Base-by-base conservation (phyloP, 352 stramenopile species). In the Globisporangium nunn region DNA sequence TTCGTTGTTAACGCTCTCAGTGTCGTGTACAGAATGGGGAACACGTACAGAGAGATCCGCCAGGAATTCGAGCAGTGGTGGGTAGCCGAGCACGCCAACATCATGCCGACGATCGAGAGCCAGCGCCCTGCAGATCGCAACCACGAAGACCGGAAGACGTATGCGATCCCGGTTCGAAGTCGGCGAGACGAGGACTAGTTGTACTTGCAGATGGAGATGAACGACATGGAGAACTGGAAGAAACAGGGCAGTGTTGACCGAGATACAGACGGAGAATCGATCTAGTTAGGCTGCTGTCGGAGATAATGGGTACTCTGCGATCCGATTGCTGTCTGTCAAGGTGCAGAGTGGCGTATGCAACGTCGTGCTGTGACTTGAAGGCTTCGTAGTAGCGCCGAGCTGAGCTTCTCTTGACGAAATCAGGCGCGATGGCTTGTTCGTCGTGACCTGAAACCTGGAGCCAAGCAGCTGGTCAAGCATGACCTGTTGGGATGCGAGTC, bases 101-200 rank as follows among this genome's bases (percentile, higher is more conserved):
- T 88, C 59, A 88, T 88, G 75, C 31, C 68, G 12, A 73, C 72
- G 3, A 81, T 82, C 57, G 72, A 85, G 50, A 78, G 82, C 30
- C 72, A 81, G 50, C 75, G 66, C 31, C 62, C 64, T 7, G 40
- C 52, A 0, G 64, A 68, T 10, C 67, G 58, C 41, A 81, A 76
- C 59, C 58, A 75, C 52, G 55, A 48, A 2, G 61, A 65, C 17
- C 66, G 74, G 41, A 66, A 71, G 39, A 59, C 60, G 35, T 85
- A 81, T 46, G 72, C 72, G 7, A 72, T 85, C 6, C 64, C 66
- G 10, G 54, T 81, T 35, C 58, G 72, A 29, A 72, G 69, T 37
- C 67, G 71, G 0, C 60, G 53, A 8, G 70, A 62, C 1, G 64
- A 70, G 39, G 70, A 78, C 12, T 65, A 72, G 47, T 46, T 85